These are phyloP conservation scores for Diaporthe longicolla DNA, from an alignment of 2,329 filamentous ascomycete genomes.

Conservation along the genomic window DNA sequence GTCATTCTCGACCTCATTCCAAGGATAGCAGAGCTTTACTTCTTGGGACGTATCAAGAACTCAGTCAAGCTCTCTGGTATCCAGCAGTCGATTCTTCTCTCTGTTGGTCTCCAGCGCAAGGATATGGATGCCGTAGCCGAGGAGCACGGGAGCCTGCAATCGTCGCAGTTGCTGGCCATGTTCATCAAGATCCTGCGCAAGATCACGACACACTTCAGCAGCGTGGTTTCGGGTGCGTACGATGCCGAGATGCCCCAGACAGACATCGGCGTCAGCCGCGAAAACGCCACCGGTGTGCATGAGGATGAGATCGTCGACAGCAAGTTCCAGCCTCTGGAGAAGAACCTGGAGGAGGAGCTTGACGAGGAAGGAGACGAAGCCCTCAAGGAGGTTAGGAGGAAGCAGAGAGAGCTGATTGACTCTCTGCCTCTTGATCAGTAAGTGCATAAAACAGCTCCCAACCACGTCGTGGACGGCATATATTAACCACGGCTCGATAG, in stretches of 20 bases:
- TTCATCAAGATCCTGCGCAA: conserved; percentile 97
- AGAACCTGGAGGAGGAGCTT: conserved; percentile 83
- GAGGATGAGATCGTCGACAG: conserved; percentile 77
- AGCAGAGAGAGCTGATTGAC: conserved; percentile 91
- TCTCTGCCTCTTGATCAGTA: conserved; percentile 89
- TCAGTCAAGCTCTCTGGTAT: conserved; percentile 82
- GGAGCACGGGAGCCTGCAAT: conserved; percentile 77
- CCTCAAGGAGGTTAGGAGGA: conserved; percentile 77
- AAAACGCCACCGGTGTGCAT: conserved; percentile 74
- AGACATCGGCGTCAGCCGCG: conserved; percentile 71
- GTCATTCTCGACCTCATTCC: conserved; percentile 96
- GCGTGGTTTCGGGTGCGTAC: conserved; percentile 80
- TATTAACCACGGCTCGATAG: conserved; percentile 52
- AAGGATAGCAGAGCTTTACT: conserved; percentile 85
- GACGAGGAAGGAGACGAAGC: conserved; percentile 86
- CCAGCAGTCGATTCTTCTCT: conserved; percentile 89
- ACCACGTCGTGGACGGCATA: not conserved
- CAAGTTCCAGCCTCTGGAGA: conserved; percentile 79
- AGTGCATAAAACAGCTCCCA: conserved; percentile 50
- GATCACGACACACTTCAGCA: conserved; percentile 82
- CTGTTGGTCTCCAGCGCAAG: conserved; percentile 91
- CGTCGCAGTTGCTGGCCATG: conserved; percentile 90
- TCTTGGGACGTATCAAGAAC: conserved; percentile 79
- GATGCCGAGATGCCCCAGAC: conserved; percentile 74
- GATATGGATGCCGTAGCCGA: conserved; percentile 84